Conservation (phyloP, 345 rosid genomes). For the Citrus glauca region DNA sequence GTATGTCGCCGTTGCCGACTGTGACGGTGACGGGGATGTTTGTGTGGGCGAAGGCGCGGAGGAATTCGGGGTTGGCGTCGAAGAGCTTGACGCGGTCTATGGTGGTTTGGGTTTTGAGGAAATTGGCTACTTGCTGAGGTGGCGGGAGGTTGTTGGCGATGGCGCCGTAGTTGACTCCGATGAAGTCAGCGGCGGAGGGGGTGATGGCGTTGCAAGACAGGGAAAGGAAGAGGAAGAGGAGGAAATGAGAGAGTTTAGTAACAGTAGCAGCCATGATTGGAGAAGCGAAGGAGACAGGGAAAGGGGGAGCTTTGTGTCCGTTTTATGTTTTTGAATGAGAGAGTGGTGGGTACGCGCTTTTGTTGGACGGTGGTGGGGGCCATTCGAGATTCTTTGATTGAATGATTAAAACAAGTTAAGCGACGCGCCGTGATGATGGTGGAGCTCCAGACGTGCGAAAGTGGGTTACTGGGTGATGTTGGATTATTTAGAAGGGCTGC, state of each 20-base stretch:
- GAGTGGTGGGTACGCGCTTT: constrained; percentile 1
- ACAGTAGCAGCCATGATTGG: neutral
- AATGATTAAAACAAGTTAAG: neutral
- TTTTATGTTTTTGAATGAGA: neutral
- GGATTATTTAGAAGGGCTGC: neutral
- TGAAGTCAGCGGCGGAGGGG: constrained; percentile 33
- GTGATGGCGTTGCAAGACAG: neutral
- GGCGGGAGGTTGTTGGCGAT: constrained; percentile 78
- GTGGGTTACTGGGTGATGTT: neutral
- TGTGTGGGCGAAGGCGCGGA: constrained; percentile 68
- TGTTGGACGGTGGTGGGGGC: neutral
- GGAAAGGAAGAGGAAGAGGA: constrained; percentile 18
- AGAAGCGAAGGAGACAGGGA: neutral
- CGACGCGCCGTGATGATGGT: neutral
- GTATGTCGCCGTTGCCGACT: constrained; percentile 65
- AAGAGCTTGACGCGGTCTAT: constrained; percentile 72
- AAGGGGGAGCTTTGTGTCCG: neutral
- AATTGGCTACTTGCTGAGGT: constrained; percentile 58
- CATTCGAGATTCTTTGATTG: neutral
- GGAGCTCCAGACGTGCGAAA: neutral
- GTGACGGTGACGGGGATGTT: constrained; percentile 64
- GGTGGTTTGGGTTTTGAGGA: constrained; percentile 61
- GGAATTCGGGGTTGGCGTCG: constrained; percentile 68
- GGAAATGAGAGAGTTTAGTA: neutral
- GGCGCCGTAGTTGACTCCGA: constrained; percentile 89